Base-by-base conservation (phyloP, 1,139 yeast species). In the Suhomyces wounanorum region DNA sequence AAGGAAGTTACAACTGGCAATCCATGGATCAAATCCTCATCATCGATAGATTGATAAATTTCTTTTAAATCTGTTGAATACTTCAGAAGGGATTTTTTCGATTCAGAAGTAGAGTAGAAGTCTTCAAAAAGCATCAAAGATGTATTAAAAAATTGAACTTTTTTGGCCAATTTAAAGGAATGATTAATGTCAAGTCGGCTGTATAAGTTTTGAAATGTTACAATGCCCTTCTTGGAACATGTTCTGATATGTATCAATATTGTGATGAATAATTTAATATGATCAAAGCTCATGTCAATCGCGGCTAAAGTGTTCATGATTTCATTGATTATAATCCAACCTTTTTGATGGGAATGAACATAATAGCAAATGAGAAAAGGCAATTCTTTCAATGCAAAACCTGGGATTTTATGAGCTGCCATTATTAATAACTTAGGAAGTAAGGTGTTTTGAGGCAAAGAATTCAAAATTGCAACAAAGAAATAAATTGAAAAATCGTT, bases 11-110 rank as follows among this genome's bases (percentile, higher is more conserved):
- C 73, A 14, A 79, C 75, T 0, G 90, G 90, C 8, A 87, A 66
- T 0, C 95, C 95, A 57, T 76, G 75, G 2, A 78, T 60, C 40
- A 87, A 66, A 61, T 89, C 96, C 1, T 75, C 72, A 55, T 87
- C 90, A 48, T 79, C 82, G 4, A 85, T 69, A 0, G 73, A 61
- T 16, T 72, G 72, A 59, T 84, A 87, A 1, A 85, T 71, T 8
- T 2, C 31, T 35, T 8, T 54, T 54, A 46, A 23, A 4, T 33
- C 30, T 10, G 13, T n/a, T 8, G 48, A 40, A 40, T 39, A 14
- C 11, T 25, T 5, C n/a, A n/a, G 44, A 17, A 31, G 39, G 16
- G 13, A 17, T 9, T 33, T 31, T 23, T 65, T 56, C 45, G 63
- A 56, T 8, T 13, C 17, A 13, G 13, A 13, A 4, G 13, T 11